phyloP scores from a whole-genome alignment of 495 filamentous ascomycete species.

The Talaromyces liani region DNA sequence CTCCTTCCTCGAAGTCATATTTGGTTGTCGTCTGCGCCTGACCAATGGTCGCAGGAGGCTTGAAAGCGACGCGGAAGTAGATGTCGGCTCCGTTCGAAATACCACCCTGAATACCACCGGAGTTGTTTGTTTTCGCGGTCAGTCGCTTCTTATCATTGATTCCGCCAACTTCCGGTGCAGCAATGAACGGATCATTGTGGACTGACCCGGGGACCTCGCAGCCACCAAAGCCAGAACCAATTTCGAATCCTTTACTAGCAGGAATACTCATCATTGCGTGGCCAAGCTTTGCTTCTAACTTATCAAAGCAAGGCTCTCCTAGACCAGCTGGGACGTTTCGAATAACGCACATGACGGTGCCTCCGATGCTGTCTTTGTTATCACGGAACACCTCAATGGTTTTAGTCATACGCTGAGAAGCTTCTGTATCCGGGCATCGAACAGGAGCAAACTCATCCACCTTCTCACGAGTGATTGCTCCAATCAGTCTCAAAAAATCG shows the following conservation, averaged over 20 bases:
- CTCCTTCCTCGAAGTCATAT: conserved; percentile 67
- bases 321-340: conserved; percentile 83
- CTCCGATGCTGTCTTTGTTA: conserved; percentile 81
- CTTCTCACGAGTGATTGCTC: conserved; percentile 63
- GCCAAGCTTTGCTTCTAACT: conserved; percentile 89
- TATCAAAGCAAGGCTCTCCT: conserved; percentile 94
- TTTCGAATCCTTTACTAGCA: conserved; percentile 94
- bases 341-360: conserved; percentile 94
- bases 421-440: conserved; percentile 68
- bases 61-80: conserved; percentile 97
- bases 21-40: conserved; percentile 80
- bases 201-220: conserved; percentile 80
- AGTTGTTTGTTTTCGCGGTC: conserved; percentile 92
- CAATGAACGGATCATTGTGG: conserved; percentile 89
- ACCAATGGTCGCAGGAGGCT: conserved; percentile 91
- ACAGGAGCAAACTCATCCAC: conserved; percentile 82
- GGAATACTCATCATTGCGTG: conserved; percentile 98
- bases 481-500: conserved; percentile 70
- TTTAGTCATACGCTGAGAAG: conserved; percentile 65
- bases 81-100: conserved; percentile 92
- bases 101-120: conserved; percentile 91
- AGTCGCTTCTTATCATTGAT: conserved; percentile 46
- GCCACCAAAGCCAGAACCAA: conserved; percentile 89
- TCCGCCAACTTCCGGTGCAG: conserved; percentile 31
- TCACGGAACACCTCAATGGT: conserved; percentile 76